Evolutionary conservation across 1,284 basidiomycete genomes (phyloP).

Genomic region (Ceratobasidium theobromae): DNA sequence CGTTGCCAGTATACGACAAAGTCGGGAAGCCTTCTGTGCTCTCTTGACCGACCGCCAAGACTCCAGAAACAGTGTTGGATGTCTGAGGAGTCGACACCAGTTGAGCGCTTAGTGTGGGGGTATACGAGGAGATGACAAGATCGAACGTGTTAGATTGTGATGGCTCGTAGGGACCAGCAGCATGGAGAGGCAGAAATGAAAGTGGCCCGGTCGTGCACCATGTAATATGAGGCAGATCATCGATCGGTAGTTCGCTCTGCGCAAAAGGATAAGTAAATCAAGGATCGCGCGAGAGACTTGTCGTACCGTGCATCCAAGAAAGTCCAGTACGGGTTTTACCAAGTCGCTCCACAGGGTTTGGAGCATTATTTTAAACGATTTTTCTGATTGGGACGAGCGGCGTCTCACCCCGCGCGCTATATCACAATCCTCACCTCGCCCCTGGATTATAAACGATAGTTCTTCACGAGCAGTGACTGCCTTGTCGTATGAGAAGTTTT

Average conservation of each 20-base stretch:
- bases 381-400: neutral
- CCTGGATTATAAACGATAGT: neutral
- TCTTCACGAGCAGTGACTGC: neutral
- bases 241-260: conserved; percentile 6
- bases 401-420: neutral
- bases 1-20: neutral
- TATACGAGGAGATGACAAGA: conserved; percentile 40
- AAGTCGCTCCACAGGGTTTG: conserved; percentile 6
- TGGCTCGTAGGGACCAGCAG: conserved; percentile 37
- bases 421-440: neutral
- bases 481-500: neutral
- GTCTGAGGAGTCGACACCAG: neutral
- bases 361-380: neutral
- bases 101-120: conserved; percentile 37
- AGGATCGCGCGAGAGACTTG: neutral
- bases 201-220: conserved; percentile 36
- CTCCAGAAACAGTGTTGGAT: neutral
- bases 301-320: conserved; percentile 4
- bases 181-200: conserved; percentile 40
- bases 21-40: neutral
- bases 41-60: conserved; percentile 10
- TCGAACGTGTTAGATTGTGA: conserved; percentile 30
- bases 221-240: conserved; percentile 33
- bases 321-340: conserved; percentile 16
- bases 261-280: neutral